These are phyloP conservation scores for Arabidopsis hybrid DNA, from an alignment of 441 rosid species.

Conservation along the genomic window DNA sequence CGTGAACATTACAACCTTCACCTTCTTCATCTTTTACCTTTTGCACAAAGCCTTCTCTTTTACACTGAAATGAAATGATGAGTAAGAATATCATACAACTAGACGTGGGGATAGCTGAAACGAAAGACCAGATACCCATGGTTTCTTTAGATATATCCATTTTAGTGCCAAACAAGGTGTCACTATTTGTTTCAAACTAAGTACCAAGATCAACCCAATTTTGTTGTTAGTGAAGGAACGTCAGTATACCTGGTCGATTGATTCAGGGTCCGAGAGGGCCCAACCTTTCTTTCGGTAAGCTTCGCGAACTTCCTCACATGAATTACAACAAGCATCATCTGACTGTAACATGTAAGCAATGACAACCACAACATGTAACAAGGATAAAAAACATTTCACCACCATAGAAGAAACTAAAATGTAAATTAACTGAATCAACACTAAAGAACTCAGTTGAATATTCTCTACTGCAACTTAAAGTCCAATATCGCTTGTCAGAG, in stretches of 20 bases:
- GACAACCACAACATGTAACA: constrained; percentile 13
- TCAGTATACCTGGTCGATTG: constrained; percentile 58
- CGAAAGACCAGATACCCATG: background rate
- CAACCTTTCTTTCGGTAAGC: constrained; percentile 98
- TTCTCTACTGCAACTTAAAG: constrained; percentile 3
- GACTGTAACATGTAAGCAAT: constrained; percentile 36
- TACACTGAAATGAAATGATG: constrained; percentile 60
- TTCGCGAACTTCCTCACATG: constrained; percentile 97
- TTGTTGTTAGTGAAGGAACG: background rate
- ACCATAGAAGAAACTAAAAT: background rate
- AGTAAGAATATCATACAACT: background rate
- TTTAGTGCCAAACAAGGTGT: background rate
- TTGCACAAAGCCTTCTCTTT: constrained; percentile 91
- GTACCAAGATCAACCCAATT: constrained; percentile 4
- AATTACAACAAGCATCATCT: constrained; percentile 89
- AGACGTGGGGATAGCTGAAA: constrained; percentile 5
- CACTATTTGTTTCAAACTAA: background rate
- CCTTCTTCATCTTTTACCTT: constrained; percentile 96
- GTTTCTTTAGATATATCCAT: background rate
- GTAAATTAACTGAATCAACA: background rate
- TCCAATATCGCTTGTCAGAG: background rate
- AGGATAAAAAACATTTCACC: background rate
- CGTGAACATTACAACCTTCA: constrained; percentile 94
- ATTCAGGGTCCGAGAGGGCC: constrained; percentile 84
- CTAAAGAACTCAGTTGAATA: background rate